phyloP scores from a whole-genome alignment of 345 rosid species.

The Streptanthus diversifolius region DNA sequence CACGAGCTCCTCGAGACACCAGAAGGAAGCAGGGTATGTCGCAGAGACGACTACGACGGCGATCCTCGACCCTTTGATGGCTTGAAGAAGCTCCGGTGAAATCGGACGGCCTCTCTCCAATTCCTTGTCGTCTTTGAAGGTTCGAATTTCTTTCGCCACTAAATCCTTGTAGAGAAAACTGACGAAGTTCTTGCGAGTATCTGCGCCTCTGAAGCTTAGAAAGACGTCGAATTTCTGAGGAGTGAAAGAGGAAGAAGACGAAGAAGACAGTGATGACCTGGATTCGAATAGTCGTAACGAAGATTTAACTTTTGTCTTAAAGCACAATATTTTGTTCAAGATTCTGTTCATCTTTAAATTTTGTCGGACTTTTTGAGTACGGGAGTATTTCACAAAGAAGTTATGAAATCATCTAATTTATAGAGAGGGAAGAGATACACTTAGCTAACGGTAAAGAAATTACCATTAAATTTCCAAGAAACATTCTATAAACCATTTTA shows the following conservation, averaged over 20 bases:
- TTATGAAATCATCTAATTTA: not conserved
- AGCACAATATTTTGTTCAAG: not conserved
- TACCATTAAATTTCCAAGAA: not conserved
- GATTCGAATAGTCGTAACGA: constrained; percentile 12
- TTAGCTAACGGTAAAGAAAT: not conserved
- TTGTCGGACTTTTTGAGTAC: not conserved
- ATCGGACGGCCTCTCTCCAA: constrained; percentile 25
- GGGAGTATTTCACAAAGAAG: not conserved
- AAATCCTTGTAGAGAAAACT: constrained; percentile 30
- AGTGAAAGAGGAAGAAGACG: constrained; percentile 22
- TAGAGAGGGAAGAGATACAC: not conserved
- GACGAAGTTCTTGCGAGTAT: constrained; percentile 32
- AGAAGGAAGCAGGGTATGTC: constrained; percentile 18
- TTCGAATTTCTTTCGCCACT: constrained; percentile 4
- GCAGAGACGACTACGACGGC: constrained; percentile 34
- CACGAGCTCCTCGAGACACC: constrained; percentile 33
- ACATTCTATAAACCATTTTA: not conserved
- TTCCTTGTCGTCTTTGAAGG: constrained; percentile 33
- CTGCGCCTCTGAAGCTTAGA: constrained; percentile 36
- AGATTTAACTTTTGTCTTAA: constrained; percentile 1
- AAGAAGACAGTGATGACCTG: constrained; percentile 13
- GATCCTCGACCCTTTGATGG: constrained; percentile 29
- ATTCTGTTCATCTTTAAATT: not conserved
- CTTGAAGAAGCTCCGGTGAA: constrained; percentile 29
- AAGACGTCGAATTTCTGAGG: constrained; percentile 29